These are phyloP conservation scores for Saussurea involucrata DNA, from an alignment of 129 eudicot genomes.

Conservation along the genomic window DNA sequence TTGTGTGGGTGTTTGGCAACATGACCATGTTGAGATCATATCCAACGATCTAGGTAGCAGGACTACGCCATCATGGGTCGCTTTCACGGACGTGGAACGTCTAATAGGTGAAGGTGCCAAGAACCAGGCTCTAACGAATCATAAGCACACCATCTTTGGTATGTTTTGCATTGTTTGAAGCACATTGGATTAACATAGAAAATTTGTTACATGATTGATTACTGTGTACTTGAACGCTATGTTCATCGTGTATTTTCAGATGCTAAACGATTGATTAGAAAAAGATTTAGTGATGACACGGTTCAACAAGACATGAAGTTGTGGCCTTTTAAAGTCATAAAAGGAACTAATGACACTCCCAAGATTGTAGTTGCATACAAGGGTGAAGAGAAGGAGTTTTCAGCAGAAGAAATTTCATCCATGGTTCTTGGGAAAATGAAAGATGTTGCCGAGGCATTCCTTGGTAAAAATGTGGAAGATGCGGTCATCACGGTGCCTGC, in stretches of 20 bases:
- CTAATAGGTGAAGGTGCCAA: conserved; percentile 20
- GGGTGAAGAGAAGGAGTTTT: not conserved
- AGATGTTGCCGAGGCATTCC: conserved; percentile 36
- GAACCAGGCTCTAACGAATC: not conserved
- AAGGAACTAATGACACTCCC: not conserved
- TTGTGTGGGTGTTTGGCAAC: conserved; percentile 28
- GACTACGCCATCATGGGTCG: conserved; percentile 21
- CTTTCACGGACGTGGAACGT: conserved; percentile 4
- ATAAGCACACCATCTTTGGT: conserved; percentile 9
- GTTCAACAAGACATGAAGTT: conserved; percentile 1
- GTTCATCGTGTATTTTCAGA: not conserved
- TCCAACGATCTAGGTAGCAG: conserved; percentile 1
- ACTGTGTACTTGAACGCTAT: not conserved
- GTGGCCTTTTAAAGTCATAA: conserved; percentile 13
- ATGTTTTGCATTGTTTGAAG: not conserved
- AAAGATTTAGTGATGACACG: not conserved
- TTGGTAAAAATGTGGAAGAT: conserved; percentile 32
- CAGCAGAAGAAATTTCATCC: conserved; percentile 14
- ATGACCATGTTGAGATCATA: conserved; percentile 14
- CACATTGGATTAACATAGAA: not conserved
- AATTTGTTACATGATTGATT: not conserved
- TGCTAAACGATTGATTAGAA: conserved; percentile 10
- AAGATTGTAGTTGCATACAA: conserved; percentile 15
- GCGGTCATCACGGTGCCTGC: conserved; percentile 45
- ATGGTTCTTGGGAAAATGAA: conserved; percentile 28